Percentiles rank a stretch among this genome's conserved stretches.
These are phyloP conservation scores for Solanum acaule DNA, from an alignment of 257 asterid genomes.

Conservation along the genomic window DNA sequence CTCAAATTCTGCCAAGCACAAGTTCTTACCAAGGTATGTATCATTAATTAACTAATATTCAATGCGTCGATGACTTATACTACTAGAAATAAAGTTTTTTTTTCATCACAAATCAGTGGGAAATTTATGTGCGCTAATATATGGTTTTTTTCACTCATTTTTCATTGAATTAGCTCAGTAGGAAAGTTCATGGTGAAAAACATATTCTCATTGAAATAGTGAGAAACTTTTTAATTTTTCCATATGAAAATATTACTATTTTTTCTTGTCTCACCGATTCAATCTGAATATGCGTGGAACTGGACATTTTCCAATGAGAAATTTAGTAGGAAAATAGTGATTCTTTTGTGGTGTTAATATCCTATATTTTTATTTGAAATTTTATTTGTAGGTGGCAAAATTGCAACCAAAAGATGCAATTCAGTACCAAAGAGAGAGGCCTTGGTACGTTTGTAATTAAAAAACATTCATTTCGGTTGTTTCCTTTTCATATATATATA, in stretches of 20 bases:
- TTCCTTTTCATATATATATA: neutral
- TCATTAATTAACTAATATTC: neutral
- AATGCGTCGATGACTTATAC: neutral
- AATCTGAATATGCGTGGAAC: neutral
- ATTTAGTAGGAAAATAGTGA: neutral
- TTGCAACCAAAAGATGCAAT: conserved; percentile 10
- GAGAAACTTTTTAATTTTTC: neutral
- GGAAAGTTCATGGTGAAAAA: neutral
- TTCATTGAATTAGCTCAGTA: fast-evolving
- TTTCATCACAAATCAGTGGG: no score
- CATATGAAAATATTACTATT: neutral
- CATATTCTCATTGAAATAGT: neutral
- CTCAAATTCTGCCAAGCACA: conserved; percentile 9
- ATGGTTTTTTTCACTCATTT: neutral
- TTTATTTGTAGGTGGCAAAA: conserved; percentile 1
- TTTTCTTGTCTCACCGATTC: neutral
- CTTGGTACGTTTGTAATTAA: neutral
- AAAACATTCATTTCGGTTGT: neutral
- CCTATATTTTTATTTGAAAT: neutral
- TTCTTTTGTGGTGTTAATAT: neutral
- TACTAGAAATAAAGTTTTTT: no score
- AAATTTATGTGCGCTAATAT: no score
- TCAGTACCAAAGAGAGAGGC: conserved; percentile 22
- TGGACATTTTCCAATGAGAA: fast-evolving
- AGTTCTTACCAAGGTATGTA: conserved; percentile 22